phyloP scores from a whole-genome alignment of 305 asterid genomes.

The Solanum aculeatissimum region DNA sequence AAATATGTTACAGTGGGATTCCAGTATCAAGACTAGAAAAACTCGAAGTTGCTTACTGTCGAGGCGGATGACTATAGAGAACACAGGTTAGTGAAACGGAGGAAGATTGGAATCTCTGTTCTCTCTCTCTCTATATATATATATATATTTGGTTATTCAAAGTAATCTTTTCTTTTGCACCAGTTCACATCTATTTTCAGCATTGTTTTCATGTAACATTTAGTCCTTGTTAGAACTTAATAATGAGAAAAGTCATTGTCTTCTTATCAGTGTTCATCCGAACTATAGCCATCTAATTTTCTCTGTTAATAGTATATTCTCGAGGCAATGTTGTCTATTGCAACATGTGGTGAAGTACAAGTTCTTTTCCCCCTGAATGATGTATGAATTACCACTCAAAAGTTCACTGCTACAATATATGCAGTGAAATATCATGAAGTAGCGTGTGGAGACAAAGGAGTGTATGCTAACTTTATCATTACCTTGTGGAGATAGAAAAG shows the following conservation, averaged over 20 bases:
- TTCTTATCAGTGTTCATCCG: neutral
- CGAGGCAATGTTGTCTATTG: no score
- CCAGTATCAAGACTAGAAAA: neutral
- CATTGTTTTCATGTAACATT: neutral
- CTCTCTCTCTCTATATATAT: no score
- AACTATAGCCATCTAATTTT: neutral
- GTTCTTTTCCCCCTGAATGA: no score
- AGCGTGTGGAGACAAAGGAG: no score
- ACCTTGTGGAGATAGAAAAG: no score
- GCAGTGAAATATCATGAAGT: no score
- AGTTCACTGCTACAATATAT: no score
- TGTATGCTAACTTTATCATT: no score
- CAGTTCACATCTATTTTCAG: neutral
- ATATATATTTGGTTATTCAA: neutral
- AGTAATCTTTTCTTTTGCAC: neutral
- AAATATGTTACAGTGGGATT: neutral
- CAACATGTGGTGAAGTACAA: no score
- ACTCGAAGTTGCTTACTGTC: neutral
- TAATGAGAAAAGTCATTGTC: neutral
- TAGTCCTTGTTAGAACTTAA: neutral
- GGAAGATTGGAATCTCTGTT: neutral
- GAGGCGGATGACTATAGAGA: neutral
- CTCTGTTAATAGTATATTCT: no score
- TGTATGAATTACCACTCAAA: no score
- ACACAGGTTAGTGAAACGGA: neutral